Evolutionary conservation across 768 basidiomycete species (phyloP).

Genomic region (Termitomyces bulborhizus): DNA sequence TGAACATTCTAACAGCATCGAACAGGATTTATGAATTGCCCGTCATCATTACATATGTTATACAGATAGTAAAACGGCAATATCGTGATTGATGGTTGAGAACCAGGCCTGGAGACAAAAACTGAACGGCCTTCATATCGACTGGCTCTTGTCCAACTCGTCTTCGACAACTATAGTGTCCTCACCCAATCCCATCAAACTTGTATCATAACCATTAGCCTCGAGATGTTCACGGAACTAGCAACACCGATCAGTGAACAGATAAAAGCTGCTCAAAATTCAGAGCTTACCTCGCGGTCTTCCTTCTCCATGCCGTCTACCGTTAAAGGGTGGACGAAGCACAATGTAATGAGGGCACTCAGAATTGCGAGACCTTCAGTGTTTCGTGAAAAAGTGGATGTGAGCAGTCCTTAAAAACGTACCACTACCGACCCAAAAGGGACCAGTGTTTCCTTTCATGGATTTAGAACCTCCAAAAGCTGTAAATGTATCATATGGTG

Average conservation of each 20-base stretch:
- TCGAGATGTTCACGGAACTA: slow-evolving; percentile 83
- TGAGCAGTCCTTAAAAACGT: slow-evolving; percentile 6
- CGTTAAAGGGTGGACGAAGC: slow-evolving; percentile 69
- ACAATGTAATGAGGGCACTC: slow-evolving; percentile 65
- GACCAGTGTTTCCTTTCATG: slow-evolving; percentile 67
- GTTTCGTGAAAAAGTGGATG: slow-evolving; percentile 1
- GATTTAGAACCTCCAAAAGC: slow-evolving; percentile 55
- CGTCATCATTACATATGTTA: not conserved
- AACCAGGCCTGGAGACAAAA: not conserved
- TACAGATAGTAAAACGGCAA: not conserved
- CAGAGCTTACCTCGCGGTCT: slow-evolving; percentile 48
- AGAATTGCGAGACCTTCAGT: slow-evolving; percentile 59
- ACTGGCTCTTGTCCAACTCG: slow-evolving; percentile 14
- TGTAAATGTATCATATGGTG: slow-evolving; percentile 16
- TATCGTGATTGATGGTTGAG: not conserved
- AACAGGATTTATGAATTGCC: not conserved
- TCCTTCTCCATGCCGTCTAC: slow-evolving; percentile 78
- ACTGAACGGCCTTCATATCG: slow-evolving; percentile 7
- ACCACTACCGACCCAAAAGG: slow-evolving; percentile 85
- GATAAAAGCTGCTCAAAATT: not conserved
- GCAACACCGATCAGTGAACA: not conserved
- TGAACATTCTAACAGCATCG: not conserved
- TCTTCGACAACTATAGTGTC: slow-evolving; percentile 14
- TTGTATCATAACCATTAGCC: slow-evolving; percentile 72
- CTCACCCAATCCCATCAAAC: slow-evolving; percentile 55